Evolutionary conservation across 352 stramenopile genomes (phyloP).

Genomic region (Phytophthora nicotianae): DNA sequence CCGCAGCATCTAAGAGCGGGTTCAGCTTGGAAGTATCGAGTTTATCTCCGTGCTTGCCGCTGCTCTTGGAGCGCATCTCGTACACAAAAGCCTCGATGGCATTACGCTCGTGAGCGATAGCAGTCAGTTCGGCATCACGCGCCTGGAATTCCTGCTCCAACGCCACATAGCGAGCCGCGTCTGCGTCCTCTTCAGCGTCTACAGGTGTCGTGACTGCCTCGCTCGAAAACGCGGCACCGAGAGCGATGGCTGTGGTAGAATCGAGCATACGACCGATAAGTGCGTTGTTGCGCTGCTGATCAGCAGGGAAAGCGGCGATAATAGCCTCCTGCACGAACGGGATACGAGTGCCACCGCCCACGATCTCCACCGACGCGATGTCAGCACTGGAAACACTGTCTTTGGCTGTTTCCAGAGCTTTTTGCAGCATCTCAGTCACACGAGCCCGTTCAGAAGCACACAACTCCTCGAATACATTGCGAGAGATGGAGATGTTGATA

Average conservation of each 20-base stretch:
- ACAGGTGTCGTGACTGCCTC: constrained; percentile 30
- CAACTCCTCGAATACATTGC: constrained; percentile 73
- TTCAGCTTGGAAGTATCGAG: constrained; percentile 66
- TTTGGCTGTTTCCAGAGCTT: constrained; percentile 50
- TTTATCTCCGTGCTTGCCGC: constrained; percentile 72
- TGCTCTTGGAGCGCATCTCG: constrained; percentile 86
- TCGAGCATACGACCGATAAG: constrained; percentile 89
- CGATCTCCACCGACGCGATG: constrained; percentile 85
- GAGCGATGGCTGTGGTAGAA: constrained; percentile 82
- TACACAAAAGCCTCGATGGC: constrained; percentile 92
- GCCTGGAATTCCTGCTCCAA: constrained; percentile 77
- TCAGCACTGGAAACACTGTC: constrained; percentile 46
- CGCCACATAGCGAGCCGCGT: constrained; percentile 44
- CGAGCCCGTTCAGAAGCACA: constrained; percentile 54
- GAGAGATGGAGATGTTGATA: constrained; percentile 73
- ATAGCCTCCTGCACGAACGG: constrained; percentile 84
- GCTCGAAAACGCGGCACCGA: constrained; percentile 68
- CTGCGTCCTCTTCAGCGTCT: constrained; percentile 32
- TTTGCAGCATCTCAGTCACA: constrained; percentile 60
- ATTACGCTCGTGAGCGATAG: constrained; percentile 87
- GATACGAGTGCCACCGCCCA: constrained; percentile 90
- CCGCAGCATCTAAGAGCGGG: constrained; percentile 77
- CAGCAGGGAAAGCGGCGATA: constrained; percentile 56
- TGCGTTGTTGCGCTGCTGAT: constrained; percentile 36
- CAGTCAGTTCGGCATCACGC: constrained; percentile 67